Base-by-base conservation (phyloP, 2,329 filamentous ascomycete genomes). In the Neopestalotiopsis sp. region DNA sequence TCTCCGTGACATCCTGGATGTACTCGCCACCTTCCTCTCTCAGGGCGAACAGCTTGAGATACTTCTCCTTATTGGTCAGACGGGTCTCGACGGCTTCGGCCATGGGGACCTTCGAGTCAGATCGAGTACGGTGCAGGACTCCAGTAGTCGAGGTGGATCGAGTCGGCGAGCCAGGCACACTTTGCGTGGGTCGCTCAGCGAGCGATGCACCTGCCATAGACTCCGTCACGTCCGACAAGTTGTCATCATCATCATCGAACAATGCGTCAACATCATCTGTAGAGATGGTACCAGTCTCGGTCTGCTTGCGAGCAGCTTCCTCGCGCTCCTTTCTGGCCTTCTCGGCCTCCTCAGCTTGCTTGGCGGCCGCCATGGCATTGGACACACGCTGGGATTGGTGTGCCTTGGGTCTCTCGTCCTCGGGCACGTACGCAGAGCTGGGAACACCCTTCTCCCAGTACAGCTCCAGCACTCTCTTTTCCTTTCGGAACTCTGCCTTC, bases 371-470 rank as follows among this genome's bases (percentile, higher is more conserved):
- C 66, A 91, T 89, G 66, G 93, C 92, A 76, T 93, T 93, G 57
- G 89, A 90, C 68, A 92, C 89, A 72, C 94, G 90, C 75, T 93
- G 89, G 70, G 92, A 92, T 12, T 89, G 88, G 68, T 89, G 91
- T 65, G 92, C 91, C 86, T 96, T 97, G 67, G 95, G 95, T 68
- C 95, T 92, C 84, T 99, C 96, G 78, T 99, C 96, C 78, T 99
- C 96, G 2, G 96, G 96, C 66, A 99, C 92, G 75, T 97, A 99
- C 2, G 95, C 93, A 58, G 95, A 98, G 71, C 95, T 98, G 34
- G 95, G 94, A 7, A 98, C 94, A 61, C 96, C 96, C 89, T 98
- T 99, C 90, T 99, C 96, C 96, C 96, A 99, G 86, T 98, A 99
- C 17, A 99, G 88, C 83, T 99, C 96, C 61, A 99, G 87, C 38